Base-by-base conservation (phyloP, 2,329 filamentous ascomycete genomes). In the Fusarium sp. region DNA sequence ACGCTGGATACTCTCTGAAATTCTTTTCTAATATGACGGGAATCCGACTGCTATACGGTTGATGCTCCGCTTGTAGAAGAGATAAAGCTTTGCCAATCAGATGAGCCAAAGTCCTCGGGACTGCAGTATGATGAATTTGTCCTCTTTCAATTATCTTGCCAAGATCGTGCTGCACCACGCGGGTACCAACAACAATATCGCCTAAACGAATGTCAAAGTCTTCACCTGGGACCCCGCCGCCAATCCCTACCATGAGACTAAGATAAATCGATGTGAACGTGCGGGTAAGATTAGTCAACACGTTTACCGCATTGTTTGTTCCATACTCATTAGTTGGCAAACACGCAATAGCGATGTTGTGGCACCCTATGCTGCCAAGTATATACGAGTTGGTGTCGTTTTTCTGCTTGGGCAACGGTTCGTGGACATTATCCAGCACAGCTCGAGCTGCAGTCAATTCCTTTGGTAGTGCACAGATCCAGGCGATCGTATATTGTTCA, bases 391-490 rank as follows among this genome's bases (percentile, higher is more conserved):
- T 72, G 12, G 17, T 28, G 15, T 72, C 66, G 4, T 44, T 63
- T 2, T 26, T 14, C 3, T 33, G 65, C 7, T 35, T 45, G 3
- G 33, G 45, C 4, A 69, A 20, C 7, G 17, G 22, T 4, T 26
- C 38, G 17, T 69, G 69, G 3, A 24, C n/a, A 0, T 69, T 6
- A 9, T 69, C 69, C 5, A 69, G 24, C 66, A 72, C 63, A 7
- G 66, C 62, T 9, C 7, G 26, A 6, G 69, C 67, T 15, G 69
- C 66, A 0, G 56, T 35, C 52, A 24, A 20, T 54, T 72, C 69
- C 5, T 69, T 69, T 1, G 66, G 42, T 11, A 72, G 13, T 7
- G 69, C 69, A 33, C 66, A 69, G 26, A 72, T 36, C 66, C 66
- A 72, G 22, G 66, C 69, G 31, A 72, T 49, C 14, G 42, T 59